Percentiles rank a stretch among this genome's conserved stretches.
Conservation (phyloP, 495 filamentous ascomycete genomes). For the Durotheca rogersii region DNA sequence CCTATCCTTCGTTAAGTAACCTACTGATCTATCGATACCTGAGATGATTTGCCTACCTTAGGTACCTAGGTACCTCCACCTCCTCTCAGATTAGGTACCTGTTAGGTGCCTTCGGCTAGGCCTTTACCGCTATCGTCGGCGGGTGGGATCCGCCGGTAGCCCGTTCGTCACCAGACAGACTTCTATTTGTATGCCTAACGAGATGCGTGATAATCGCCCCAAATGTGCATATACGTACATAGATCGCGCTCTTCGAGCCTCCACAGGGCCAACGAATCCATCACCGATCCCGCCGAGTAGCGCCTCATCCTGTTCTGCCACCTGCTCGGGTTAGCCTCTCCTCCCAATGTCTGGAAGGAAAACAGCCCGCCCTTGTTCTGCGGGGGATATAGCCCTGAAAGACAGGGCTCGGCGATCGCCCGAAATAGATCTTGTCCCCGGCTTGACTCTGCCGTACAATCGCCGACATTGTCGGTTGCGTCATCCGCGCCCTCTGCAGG, state of each 20-base stretch:
- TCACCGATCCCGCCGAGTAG: constrained; percentile 11
- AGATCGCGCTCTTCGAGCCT: too few species aligned
- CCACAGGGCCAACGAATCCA: constrained; percentile 16
- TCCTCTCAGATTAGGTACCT: constrained; percentile 4
- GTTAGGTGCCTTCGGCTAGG: too few species aligned
- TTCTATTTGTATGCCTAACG: too few species aligned
- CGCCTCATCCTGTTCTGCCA: constrained; percentile 14
- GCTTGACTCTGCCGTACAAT: neutral
- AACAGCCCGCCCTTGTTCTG: constrained; percentile 5
- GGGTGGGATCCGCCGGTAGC: too few species aligned
- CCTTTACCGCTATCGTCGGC: too few species aligned
- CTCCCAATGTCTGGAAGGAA: constrained; percentile 13
- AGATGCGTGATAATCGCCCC: too few species aligned
- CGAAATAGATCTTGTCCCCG: neutral
- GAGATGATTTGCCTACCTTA: neutral
- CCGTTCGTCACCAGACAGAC: too few species aligned
- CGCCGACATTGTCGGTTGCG: constrained; percentile 1
- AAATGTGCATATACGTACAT: too few species aligned
- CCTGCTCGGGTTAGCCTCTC: constrained; percentile 16
- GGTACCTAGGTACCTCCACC: neutral
- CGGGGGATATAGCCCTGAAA: constrained; percentile 3
- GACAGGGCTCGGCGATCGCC: constrained; percentile 1
- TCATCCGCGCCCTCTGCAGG: neutral
- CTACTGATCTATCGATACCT: too few species aligned
- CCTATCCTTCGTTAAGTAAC: too few species aligned